Evolutionary conservation across 495 filamentous ascomycete genomes (phyloP).

Genomic region (Neurospora sp.): DNA sequence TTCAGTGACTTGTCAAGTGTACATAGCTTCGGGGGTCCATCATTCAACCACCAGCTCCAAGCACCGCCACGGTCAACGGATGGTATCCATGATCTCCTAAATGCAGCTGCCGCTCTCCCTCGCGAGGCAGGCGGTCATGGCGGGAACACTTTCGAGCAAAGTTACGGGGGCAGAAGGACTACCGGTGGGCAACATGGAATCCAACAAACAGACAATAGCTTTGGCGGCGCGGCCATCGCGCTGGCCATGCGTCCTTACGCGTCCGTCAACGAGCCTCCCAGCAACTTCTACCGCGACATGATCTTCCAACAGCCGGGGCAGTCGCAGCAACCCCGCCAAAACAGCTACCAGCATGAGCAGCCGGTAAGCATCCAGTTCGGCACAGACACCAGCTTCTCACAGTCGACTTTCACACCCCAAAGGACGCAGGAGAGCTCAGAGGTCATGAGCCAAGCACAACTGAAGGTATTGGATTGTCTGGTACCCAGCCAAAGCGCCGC

Average conservation of each 20-base stretch:
- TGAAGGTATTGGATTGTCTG: constrained; percentile 46
- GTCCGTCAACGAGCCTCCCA: neutral
- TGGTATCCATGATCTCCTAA: neutral
- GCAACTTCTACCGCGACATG: neutral
- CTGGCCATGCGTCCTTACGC: neutral
- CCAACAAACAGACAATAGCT: neutral
- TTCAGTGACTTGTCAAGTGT: neutral
- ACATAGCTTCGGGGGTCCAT: neutral
- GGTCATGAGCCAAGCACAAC: constrained; percentile 40
- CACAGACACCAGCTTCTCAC: constrained; percentile 45
- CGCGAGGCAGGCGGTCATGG: neutral
- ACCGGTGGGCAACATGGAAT: neutral
- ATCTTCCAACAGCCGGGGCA: neutral
- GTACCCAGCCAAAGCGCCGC: constrained; percentile 41
- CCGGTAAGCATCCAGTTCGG: constrained; percentile 41
- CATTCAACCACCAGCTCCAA: neutral
- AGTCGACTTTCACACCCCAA: neutral
- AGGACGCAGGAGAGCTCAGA: constrained; percentile 23
- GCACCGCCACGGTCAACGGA: neutral
- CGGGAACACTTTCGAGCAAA: neutral
- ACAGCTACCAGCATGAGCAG: neutral
- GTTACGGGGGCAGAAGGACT: neutral
- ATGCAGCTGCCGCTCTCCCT: neutral
- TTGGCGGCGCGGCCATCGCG: neutral
- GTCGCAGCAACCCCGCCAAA: neutral